Base-by-base conservation (phyloP, 2,329 filamentous ascomycete species). In the Penicillium expansum region DNA sequence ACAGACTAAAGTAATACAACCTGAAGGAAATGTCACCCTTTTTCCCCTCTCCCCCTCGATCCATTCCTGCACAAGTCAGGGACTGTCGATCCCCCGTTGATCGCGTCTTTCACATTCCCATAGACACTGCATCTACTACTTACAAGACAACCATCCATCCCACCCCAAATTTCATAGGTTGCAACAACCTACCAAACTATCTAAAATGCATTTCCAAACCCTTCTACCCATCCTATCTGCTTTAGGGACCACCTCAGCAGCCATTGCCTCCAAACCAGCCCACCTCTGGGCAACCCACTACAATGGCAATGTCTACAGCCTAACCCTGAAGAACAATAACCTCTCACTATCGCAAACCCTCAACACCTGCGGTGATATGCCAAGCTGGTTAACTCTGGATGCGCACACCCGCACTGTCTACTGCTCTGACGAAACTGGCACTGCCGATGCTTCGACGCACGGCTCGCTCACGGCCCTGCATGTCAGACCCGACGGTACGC, bases 321-420 rank as follows among this genome's bases (percentile, higher is more conserved):
- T 67, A 5, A n/a, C 45, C 1, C 48, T 67, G 3, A 43, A 48
- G 11, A 37, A 56, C 22, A 59, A 62, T 37, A 43, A 59, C 6
- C 66, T 74, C 8, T 54, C 62, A 1, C 44, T 70, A 11, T 52
- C 67, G 6, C 58, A 67, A 16, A 59, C 65, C 5, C 52, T 65
- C n/a, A 58, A 70, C 20, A 67, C 70, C 14, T 75, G 72, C 56
- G 72, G 71, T 9, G 55, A 49, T 7, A 71, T 71, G 63, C 72
- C 74, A 4, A 74, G 71, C 59, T 75, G 73, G 72, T 52, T 75
- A 4, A 74, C 69, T 4, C 64, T 70, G 20, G 71, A 75, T 52
- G 10, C 63, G 1, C 45, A 51, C 1, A 54, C 63, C 8, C 58
- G 62, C 5, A 67, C 61, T 1, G 57, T 76, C 6, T 76, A 73